Conservation (phyloP, 805 yeast genomes). For the Kluyveromyces nonfermentans region DNA sequence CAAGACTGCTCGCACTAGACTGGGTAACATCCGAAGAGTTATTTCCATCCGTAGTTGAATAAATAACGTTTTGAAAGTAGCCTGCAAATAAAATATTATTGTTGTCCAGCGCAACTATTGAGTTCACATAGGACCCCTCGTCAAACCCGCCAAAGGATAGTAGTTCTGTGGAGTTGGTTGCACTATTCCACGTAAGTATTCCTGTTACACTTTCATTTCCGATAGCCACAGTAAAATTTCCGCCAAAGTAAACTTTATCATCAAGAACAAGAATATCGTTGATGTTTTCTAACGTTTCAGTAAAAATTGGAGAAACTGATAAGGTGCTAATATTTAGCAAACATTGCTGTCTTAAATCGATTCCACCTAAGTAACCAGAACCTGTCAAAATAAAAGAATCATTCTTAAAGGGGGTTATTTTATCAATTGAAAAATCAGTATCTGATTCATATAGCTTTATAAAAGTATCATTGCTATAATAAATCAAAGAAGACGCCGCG, state of each 20-base stretch:
- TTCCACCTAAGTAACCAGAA: slow-evolving; percentile 21
- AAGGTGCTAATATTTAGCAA: slow-evolving; percentile 27
- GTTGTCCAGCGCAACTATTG: slow-evolving; percentile 45
- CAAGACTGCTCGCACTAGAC: slow-evolving; percentile 25
- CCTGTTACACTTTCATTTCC: slow-evolving; percentile 34
- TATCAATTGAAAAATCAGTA: slow-evolving; percentile 11
- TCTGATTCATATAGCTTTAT: slow-evolving; percentile 12
- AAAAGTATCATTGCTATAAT: slow-evolving; percentile 21
- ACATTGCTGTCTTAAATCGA: slow-evolving; percentile 24
- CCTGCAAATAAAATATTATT: slow-evolving; percentile 74
- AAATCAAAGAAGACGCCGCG: slow-evolving; percentile 12
- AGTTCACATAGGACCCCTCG: slow-evolving; percentile 43
- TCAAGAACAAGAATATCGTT: slow-evolving; percentile 41
- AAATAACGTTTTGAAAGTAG: slow-evolving; percentile 51
- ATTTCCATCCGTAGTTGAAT: slow-evolving; percentile 29
- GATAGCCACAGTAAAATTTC: slow-evolving; percentile 49
- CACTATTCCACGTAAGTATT: slow-evolving; percentile 53
- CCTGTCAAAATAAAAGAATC: slow-evolving; percentile 31
- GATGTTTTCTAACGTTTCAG: slow-evolving; percentile 26
- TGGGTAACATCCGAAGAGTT: slow-evolving; percentile 12
- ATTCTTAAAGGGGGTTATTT: slow-evolving; percentile 22
- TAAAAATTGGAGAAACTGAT: slow-evolving; percentile 20
- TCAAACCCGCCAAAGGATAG: slow-evolving; percentile 76
- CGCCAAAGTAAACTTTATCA: slow-evolving; percentile 66
- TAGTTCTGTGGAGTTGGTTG: slow-evolving; percentile 32